Evolutionary conservation across 1,284 basidiomycete genomes (phyloP).

Genomic region (Earliella scabrosa): DNA sequence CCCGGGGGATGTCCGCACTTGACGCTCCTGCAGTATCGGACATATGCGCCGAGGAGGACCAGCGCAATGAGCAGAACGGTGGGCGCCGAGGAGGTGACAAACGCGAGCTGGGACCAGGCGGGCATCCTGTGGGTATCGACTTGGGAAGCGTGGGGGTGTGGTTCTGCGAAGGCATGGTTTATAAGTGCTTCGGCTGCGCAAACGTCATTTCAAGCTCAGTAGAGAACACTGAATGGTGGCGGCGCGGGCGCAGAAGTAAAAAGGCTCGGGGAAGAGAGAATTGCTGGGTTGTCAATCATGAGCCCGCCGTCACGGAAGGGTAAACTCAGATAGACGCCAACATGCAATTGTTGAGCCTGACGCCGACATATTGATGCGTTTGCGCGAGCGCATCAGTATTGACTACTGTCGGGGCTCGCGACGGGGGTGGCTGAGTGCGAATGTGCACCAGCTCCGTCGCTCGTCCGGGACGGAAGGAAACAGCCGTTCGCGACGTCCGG

Average conservation of each 20-base stretch:
- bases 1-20: constrained; percentile 25
- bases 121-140: constrained; percentile 5
- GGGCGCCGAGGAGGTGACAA: constrained; percentile 5
- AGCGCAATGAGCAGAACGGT: constrained; percentile 4
- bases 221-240: not conserved
- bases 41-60: constrained; percentile 9
- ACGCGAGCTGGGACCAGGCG: constrained; percentile 6
- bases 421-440: not conserved
- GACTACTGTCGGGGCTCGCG: not conserved
- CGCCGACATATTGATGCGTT: not conserved
- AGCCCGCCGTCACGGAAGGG: not conserved
- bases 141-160: not conserved
- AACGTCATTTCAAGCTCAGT: constrained; percentile 7
- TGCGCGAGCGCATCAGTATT: not conserved
- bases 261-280: too few relatives aligned
- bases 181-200: constrained; percentile 5
- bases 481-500: not conserved
- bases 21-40: constrained; percentile 2
- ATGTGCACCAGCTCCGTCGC: not conserved
- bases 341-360: not conserved
- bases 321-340: constrained; percentile 1
- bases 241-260: not conserved
- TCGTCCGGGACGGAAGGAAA: not conserved
- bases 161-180: not conserved
- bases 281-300: constrained; percentile 7